phyloP scores from a whole-genome alignment of 352 stramenopile genomes.

The Phytophthora niederhauseri region DNA sequence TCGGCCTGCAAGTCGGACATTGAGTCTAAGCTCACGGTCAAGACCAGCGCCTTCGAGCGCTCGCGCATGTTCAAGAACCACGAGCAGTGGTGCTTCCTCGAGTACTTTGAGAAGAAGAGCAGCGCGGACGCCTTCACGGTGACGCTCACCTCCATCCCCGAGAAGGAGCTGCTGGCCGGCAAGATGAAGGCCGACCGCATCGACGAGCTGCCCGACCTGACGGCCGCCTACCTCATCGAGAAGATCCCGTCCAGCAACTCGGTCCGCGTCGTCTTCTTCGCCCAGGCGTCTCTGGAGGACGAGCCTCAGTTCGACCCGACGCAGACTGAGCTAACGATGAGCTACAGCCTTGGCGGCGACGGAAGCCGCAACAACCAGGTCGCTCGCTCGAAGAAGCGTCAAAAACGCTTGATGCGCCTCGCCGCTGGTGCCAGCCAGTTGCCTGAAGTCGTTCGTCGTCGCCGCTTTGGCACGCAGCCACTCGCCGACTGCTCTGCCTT shows the following conservation, averaged over 20 bases:
- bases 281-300: slow-evolving; percentile 23
- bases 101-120: slow-evolving; percentile 37
- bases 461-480: slow-evolving; percentile 60
- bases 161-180: slow-evolving; percentile 34
- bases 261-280: slow-evolving; percentile 53
- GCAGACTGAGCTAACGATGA: slow-evolving; percentile 17
- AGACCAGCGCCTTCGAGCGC: slow-evolving; percentile 45
- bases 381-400: slow-evolving; percentile 32
- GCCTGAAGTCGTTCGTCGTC: slow-evolving; percentile 54
- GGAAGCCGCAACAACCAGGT: slow-evolving; percentile 18
- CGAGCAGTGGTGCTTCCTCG: slow-evolving; percentile 48
- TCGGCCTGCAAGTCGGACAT: slow-evolving; percentile 19
- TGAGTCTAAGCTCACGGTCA: slow-evolving; percentile 34
- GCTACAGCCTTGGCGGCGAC: slow-evolving; percentile 20
- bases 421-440: slow-evolving; percentile 44
- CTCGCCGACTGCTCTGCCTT: slow-evolving; percentile 55
- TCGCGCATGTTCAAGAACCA: slow-evolving; percentile 47
- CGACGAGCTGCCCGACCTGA: slow-evolving; percentile 44
- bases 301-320: slow-evolving; percentile 25
- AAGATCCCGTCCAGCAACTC: slow-evolving; percentile 39
- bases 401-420: slow-evolving; percentile 47
- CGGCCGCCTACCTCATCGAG: slow-evolving; percentile 40
- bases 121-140: slow-evolving; percentile 33
- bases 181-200: slow-evolving; percentile 54
- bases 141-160: slow-evolving; percentile 38